phyloP scores from a whole-genome alignment of 148 eudicot species.

The Nyssa sinensis region DNA sequence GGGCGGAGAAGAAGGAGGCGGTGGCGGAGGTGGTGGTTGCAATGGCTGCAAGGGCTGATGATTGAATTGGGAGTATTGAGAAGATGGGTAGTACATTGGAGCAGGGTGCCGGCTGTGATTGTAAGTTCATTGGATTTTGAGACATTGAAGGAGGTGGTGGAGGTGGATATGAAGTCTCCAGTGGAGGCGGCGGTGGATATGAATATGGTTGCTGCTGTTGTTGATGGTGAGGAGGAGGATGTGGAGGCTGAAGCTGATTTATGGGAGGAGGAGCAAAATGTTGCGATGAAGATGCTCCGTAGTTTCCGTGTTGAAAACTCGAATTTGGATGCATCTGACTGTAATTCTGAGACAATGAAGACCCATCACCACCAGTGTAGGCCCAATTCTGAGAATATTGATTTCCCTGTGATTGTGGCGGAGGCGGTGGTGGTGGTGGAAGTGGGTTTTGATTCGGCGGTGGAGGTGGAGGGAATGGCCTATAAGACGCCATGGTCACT shows the following conservation, averaged over 20 bases:
- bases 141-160: conserved; percentile 65
- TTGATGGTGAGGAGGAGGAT: conserved; percentile 25
- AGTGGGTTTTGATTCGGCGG: conserved; percentile 48
- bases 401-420: conserved; percentile 46
- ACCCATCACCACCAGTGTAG: conserved; percentile 36
- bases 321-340: conserved; percentile 37
- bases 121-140: conserved; percentile 30
- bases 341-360: conserved; percentile 39
- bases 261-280: conserved; percentile 28
- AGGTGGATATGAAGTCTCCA: conserved; percentile 65
- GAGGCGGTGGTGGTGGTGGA: conserved; percentile 41
- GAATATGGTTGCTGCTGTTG: conserved; percentile 58
- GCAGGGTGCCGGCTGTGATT: conserved; percentile 44
- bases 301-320: conserved; percentile 42
- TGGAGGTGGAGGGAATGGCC: conserved; percentile 86
- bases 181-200: conserved; percentile 75
- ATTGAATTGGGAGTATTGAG: conserved; percentile 72
- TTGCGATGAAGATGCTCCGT: conserved; percentile 23
- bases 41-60: conserved; percentile 50
- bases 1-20: conserved; percentile 79
- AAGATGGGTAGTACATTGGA: conserved; percentile 61
- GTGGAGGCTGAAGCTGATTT: conserved; percentile 41
- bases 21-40: conserved; percentile 61
- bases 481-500: conserved; percentile 72
- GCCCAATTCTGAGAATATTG: conserved; percentile 78